Evolutionary conservation across 148 eudicot species (phyloP).

Genomic region (Heliosperma pusillum): DNA sequence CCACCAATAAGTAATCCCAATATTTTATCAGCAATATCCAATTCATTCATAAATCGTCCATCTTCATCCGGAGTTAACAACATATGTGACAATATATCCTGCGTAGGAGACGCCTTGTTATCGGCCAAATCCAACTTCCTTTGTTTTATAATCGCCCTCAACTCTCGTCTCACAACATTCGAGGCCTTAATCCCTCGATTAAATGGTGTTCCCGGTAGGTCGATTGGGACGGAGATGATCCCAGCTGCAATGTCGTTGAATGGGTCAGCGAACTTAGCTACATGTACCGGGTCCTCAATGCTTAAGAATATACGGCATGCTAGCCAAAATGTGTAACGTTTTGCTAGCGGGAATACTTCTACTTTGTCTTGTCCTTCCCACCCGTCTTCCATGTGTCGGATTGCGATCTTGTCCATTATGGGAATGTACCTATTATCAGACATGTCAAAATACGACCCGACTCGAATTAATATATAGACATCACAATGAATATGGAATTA

Average conservation of each 20-base stretch:
- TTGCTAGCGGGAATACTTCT: constrained; percentile 27
- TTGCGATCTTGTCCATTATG: constrained; percentile 33
- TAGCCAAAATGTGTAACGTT: constrained; percentile 31
- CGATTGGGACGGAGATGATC: constrained; percentile 26
- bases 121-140: constrained; percentile 31
- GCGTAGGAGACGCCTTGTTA: too few species aligned
- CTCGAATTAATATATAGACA: too few species aligned
- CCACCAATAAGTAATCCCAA: too few species aligned
- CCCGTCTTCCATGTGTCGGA: constrained; percentile 21
- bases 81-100: too few species aligned
- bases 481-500: too few species aligned
- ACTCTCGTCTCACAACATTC: constrained; percentile 18
- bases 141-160: constrained; percentile 23
- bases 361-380: constrained; percentile 25
- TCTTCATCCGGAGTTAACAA: too few species aligned
- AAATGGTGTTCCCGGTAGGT: constrained; percentile 34
- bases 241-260: constrained; percentile 20
- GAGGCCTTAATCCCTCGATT: constrained; percentile 25
- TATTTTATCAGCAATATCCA: too few species aligned
- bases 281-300: constrained; percentile 21
- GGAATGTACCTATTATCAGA: constrained; percentile 20
- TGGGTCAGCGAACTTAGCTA: constrained; percentile 21
- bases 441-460: not conserved
- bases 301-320: constrained; percentile 34
- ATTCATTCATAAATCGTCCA: too few species aligned